Evolutionary conservation across 805 yeast genomes (phyloP).

Genomic region (Candida corydali): DNA sequence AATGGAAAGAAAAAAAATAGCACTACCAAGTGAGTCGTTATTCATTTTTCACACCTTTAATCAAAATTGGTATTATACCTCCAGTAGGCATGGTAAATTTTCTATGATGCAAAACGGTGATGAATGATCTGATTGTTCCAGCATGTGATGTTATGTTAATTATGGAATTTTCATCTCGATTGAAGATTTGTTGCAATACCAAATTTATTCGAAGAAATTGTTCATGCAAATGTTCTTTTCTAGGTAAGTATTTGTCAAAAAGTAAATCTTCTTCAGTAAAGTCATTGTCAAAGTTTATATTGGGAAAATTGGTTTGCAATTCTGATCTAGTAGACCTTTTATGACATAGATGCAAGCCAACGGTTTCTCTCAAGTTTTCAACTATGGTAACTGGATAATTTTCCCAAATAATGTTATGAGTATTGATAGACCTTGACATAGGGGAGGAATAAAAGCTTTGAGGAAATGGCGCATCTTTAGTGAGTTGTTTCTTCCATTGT

Average conservation of each 20-base stretch:
- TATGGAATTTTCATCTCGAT: slow-evolving; percentile 21
- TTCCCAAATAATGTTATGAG: slow-evolving; percentile 47
- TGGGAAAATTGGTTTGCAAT: slow-evolving; percentile 29
- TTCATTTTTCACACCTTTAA: slow-evolving; percentile 28
- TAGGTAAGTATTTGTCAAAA: slow-evolving; percentile 27
- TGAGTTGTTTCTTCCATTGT: slow-evolving; percentile 39
- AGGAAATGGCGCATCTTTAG: slow-evolving; percentile 47
- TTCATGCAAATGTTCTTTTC: slow-evolving; percentile 39
- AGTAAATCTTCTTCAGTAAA: slow-evolving; percentile 45
- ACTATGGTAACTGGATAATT: slow-evolving; percentile 27
- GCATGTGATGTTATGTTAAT: slow-evolving; percentile 57
- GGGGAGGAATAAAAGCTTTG: slow-evolving; percentile 53
- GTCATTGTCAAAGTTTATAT: slow-evolving; percentile 38
- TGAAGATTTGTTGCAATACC: slow-evolving; percentile 35
- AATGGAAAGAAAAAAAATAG: no score
- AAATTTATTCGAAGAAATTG: slow-evolving; percentile 44
- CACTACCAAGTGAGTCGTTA: background rate
- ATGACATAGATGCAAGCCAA: slow-evolving; percentile 58
- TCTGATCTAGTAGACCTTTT: slow-evolving; percentile 38
- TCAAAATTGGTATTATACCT: slow-evolving; percentile 53
- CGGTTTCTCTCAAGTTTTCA: slow-evolving; percentile 55
- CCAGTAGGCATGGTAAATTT: slow-evolving; percentile 54
- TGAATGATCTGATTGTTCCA: slow-evolving; percentile 51
- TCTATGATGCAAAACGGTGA: slow-evolving; percentile 51
- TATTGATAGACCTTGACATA: slow-evolving; percentile 52